Evolutionary conservation across 306 rosid species (phyloP), one percentile per base, ranked within the genome.

Genomic region (Castanospermum australe): DNA sequence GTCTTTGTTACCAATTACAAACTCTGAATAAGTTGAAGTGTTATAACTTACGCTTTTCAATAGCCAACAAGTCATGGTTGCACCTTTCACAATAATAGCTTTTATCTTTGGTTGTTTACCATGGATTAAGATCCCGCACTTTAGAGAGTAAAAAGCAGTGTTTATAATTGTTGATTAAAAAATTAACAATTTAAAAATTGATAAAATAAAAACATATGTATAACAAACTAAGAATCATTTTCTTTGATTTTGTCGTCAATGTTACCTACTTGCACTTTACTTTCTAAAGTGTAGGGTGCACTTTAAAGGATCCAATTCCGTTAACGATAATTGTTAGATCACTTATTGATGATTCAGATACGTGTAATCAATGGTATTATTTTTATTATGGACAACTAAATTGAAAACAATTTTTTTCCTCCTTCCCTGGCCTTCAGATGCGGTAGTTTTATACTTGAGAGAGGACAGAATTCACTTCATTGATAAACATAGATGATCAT

Each of bases 391-490:
- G n/a, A 66, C 0, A 42, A 67, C 20, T 32, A 24, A 39, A 33
- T 5, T 0, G 20, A 11, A 59, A 10, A 42, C 4, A 25, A 24
- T 25, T 2, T 35, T 50, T 18, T 14, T 4, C 9, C 14, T 15
- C 4, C 11, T 12, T 1, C 35, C 22, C 36, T 72, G 54, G 9
- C 6, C 15, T 41, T 66, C 35, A 21, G 73, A 67, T 13, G 38
- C 55, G 2, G 38, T 61, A 15, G 44, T 72, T 73, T 13, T 56
- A 56, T 13, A 61, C 6, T 22, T 4, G 15, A 54, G 8, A 76
- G 52, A 55, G 55, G 30, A 62, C 17, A 35, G 41, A 62, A 39
- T 41, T 35, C 54, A 75, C 47, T 61, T 71, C 38, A 79, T 71
- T 48, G 73, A 51, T 50, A 33, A 60, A 14, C 33, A 71, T 14